phyloP scores from a whole-genome alignment of 1,139 yeast genomes.

The Ogataea hybrid region DNA sequence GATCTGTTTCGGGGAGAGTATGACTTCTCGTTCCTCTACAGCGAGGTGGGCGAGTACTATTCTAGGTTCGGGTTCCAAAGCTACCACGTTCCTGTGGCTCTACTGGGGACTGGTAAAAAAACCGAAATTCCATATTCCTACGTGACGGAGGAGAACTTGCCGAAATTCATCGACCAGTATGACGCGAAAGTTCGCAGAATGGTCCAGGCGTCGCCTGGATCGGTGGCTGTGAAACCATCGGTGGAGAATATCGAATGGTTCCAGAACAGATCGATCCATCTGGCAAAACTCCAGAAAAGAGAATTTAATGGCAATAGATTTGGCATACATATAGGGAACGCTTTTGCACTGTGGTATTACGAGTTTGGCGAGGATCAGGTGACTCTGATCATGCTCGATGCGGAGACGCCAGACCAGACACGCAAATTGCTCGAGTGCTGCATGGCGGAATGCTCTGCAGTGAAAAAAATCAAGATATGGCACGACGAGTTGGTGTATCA shows the following conservation, averaged over 20 bases:
- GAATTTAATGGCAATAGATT: slow-evolving; percentile 1
- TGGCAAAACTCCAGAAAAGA: slow-evolving; percentile 1
- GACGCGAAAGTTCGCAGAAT: slow-evolving; percentile 4
- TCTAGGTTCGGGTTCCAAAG: slow-evolving; percentile 31
- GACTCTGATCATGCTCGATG: slow-evolving; percentile 17
- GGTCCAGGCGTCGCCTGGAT: background rate
- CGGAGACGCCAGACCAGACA: slow-evolving; percentile 7
- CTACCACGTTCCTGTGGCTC: slow-evolving; percentile 18
- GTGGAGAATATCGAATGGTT: slow-evolving; percentile 23
- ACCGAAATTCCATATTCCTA: background rate
- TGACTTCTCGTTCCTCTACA: slow-evolving; percentile 35
- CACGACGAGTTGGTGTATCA: slow-evolving; percentile 20
- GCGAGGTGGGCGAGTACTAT: slow-evolving; percentile 38
- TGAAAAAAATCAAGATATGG: slow-evolving; percentile 22
- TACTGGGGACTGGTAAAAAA: background rate
- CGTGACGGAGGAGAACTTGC: slow-evolving; percentile 3
- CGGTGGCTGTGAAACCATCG: slow-evolving; percentile 5
- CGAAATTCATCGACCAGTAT: slow-evolving; percentile 5
- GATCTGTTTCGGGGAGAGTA: slow-evolving; percentile 13
- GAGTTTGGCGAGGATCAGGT: slow-evolving; percentile 14
- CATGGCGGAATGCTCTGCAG: slow-evolving; percentile 7
- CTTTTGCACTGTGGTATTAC: slow-evolving; percentile 21
- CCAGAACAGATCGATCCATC: slow-evolving; percentile 16
- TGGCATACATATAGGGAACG: slow-evolving; percentile 11
- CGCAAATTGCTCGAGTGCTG: slow-evolving; percentile 10